Evolutionary conservation across 176 grass and related monocot species (phyloP).

Genomic region (Tuctoria greenei): DNA sequence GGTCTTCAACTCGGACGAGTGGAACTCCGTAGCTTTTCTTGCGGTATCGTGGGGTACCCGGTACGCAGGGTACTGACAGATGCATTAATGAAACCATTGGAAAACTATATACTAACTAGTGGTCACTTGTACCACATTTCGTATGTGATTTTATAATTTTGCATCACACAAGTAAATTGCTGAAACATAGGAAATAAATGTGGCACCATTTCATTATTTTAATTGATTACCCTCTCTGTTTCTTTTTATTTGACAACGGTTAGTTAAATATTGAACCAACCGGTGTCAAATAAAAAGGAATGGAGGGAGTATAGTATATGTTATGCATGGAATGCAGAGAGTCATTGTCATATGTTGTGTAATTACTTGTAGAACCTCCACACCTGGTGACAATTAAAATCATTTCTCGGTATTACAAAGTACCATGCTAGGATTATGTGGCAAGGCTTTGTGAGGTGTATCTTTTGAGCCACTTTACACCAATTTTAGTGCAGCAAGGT

Average conservation of each 20-base stretch:
- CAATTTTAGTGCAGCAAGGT: not conserved
- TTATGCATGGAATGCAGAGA: not conserved
- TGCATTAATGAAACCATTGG: too few species aligned
- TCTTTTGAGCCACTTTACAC: not conserved
- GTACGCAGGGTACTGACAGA: too few species aligned
- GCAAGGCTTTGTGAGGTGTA: constrained; percentile 2
- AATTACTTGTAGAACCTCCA: not conserved
- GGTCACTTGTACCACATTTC: not conserved
- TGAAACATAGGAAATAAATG: not conserved
- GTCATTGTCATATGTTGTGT: not conserved
- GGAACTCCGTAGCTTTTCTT: too few species aligned
- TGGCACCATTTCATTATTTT: not conserved
- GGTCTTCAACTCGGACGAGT: too few species aligned
- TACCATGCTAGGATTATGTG: not conserved
- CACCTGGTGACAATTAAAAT: not conserved
- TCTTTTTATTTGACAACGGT: too few species aligned
- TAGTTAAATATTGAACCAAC: too few species aligned
- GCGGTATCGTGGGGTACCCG: too few species aligned
- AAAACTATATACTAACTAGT: not conserved
- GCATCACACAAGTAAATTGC: too few species aligned
- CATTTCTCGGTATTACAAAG: not conserved
- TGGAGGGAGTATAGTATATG: not conserved
- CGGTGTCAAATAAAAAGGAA: too few species aligned
- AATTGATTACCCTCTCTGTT: too few species aligned
- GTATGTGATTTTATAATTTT: not conserved